A percentile compares a stretch with the other conserved stretches of the same genome.
These are phyloP conservation scores for Zymoseptoria crescenta DNA, from an alignment of 2,329 filamentous ascomycete genomes.

Conservation along the genomic window DNA sequence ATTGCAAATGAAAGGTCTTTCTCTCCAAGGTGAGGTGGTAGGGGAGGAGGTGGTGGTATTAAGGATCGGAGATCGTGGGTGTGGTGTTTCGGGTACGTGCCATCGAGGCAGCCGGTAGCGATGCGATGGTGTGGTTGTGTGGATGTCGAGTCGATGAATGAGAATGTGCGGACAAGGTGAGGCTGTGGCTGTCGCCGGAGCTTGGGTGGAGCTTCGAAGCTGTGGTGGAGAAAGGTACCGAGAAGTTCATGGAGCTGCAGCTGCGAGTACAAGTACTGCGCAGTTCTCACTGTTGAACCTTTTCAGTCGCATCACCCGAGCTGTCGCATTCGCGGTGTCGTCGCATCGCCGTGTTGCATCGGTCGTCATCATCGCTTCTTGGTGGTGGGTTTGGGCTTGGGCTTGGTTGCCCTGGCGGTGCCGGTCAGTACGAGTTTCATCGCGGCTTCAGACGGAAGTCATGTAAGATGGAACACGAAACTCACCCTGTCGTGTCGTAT, in stretches of 20 bases:
- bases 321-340: neutral
- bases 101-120: neutral
- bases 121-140: neutral
- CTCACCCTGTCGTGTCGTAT: constrained; percentile 41
- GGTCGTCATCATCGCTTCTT: constrained; percentile 21
- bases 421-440: constrained; percentile 6
- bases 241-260: neutral
- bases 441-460: neutral
- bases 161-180: neutral
- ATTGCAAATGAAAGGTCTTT: neutral
- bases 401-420: constrained; percentile 33
- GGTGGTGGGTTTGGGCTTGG: constrained; percentile 33
- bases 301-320: neutral
- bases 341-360: neutral
- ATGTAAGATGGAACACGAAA: neutral
- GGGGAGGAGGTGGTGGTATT: neutral
- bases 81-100: neutral
- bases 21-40: neutral
- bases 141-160: neutral
- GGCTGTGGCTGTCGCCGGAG: constrained; percentile 1
- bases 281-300: neutral
- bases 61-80: neutral
- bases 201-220: neutral
- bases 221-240: neutral
- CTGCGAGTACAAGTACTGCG: neutral